Evolutionary conservation across 192 early-diverging fungal genomes (phyloP).

Genomic region (Lunasporangiospora selenospora): DNA sequence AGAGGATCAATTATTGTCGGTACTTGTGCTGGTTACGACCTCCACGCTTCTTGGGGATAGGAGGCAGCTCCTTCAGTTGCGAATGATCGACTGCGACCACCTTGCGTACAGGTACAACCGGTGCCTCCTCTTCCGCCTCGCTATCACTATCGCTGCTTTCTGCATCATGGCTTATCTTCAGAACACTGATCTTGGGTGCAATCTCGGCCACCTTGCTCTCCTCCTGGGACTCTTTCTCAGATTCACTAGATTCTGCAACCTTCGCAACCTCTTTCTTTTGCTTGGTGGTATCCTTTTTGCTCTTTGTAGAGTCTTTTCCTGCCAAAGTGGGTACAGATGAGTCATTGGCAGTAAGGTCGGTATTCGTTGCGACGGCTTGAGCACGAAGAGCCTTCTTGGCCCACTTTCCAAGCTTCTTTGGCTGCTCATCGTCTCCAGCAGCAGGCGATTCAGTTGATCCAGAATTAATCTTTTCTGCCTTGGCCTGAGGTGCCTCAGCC

Average conservation of each 20-base stretch:
- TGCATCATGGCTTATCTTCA: conserved; percentile 27
- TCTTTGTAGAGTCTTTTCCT: not conserved
- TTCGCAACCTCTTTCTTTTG: not conserved
- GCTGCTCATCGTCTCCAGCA: not conserved
- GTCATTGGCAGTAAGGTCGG: not conserved
- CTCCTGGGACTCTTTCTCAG: too few species aligned
- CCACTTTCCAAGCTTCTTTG: conserved; percentile 44
- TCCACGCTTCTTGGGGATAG: conserved; percentile 42
- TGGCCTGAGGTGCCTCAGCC: too few species aligned
- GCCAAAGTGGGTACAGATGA: not conserved
- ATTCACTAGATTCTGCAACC: too few species aligned
- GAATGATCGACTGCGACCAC: conserved; percentile 27
- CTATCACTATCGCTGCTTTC: conserved; percentile 24
- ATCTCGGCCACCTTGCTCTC: not conserved
- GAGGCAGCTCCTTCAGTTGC: conserved; percentile 35
- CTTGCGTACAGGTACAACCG: conserved; percentile 23
- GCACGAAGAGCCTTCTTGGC: conserved; percentile 38
- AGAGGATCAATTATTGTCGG: too few species aligned
- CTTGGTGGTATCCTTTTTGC: too few species aligned
- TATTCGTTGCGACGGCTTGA: conserved; percentile 1
- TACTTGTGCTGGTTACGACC: conserved; percentile 44
- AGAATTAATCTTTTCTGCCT: not conserved
- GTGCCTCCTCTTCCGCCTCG: conserved; percentile 7
- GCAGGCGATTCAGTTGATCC: not conserved
- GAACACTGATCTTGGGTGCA: conserved; percentile 22